A percentile compares a stretch with the other conserved stretches of the same genome.
phyloP scores from a whole-genome alignment of 352 stramenopile species.

The Salisapilia sapeloensis region DNA sequence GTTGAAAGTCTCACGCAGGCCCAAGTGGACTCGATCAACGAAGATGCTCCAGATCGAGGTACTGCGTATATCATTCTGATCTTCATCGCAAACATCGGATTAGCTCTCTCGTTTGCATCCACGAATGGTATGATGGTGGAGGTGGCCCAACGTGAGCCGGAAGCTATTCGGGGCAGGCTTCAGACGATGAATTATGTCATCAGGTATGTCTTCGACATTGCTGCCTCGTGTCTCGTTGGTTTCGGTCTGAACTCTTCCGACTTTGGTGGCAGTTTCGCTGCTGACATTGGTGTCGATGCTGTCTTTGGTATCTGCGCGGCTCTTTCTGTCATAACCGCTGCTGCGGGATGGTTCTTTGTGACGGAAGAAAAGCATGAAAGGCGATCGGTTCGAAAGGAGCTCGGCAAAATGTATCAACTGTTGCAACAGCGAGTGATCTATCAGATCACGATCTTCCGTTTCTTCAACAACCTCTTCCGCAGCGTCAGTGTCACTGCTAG shows the following conservation, averaged over 20 bases:
- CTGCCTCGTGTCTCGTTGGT: constrained; percentile 12
- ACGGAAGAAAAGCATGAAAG: constrained; percentile 5
- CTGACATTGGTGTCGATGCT: constrained; percentile 4
- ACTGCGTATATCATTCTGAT: constrained; percentile 41
- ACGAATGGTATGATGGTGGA: constrained; percentile 49
- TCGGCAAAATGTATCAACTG: constrained; percentile 9
- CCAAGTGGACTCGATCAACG: constrained; percentile 17
- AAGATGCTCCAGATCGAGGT: constrained; percentile 15
- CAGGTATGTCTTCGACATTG: constrained; percentile 19
- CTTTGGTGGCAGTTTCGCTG: constrained; percentile 8
- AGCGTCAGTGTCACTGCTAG: constrained; percentile 8
- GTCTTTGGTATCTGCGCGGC: constrained; percentile 7
- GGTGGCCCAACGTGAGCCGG: constrained; percentile 39
- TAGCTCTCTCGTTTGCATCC: constrained; percentile 56
- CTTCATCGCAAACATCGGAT: constrained; percentile 56
- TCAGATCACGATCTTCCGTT: constrained; percentile 11
- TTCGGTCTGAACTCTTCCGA: constrained; percentile 13
- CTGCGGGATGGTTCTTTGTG: constrained; percentile 9
- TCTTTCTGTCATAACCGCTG: constrained; percentile 3
- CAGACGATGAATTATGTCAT: constrained; percentile 33
- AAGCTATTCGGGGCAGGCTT: constrained; percentile 25
- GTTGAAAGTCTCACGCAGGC: constrained; percentile 7
- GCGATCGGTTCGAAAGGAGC: constrained; percentile 4
- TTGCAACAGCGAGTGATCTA: constrained; percentile 13
- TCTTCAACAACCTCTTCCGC: constrained; percentile 14